These are phyloP conservation scores for Phytophthora rubi DNA, from an alignment of 352 stramenopile species.

Conservation along the genomic window DNA sequence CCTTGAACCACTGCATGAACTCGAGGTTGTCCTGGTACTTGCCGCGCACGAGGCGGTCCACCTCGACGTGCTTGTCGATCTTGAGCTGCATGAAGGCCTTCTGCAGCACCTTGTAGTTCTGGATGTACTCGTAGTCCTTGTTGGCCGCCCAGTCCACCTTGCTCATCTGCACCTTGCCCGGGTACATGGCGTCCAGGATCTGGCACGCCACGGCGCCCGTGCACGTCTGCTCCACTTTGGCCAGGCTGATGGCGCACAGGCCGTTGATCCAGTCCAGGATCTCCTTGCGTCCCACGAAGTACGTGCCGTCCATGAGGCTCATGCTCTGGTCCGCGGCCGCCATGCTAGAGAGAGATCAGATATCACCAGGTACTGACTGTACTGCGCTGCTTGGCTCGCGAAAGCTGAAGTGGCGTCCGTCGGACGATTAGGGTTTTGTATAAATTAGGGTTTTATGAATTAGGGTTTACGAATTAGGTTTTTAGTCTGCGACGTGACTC, in stretches of 20 bases:
- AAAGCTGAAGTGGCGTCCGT: slow-evolving; percentile 28
- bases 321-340: slow-evolving; percentile 86
- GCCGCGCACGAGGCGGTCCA: slow-evolving; percentile 97
- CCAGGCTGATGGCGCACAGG: slow-evolving; percentile 93
- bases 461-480: no score
- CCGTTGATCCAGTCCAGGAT: slow-evolving; percentile 99
- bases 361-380: no score
- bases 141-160: slow-evolving; percentile 98
- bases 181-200: slow-evolving; percentile 96
- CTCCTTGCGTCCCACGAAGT: slow-evolving; percentile 97
- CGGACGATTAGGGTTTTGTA: neutral
- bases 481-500: neutral
- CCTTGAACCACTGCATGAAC: slow-evolving; percentile 99
- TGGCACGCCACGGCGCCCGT: slow-evolving; percentile 97
- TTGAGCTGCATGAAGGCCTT: slow-evolving; percentile 96
- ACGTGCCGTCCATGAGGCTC: slow-evolving; percentile 97
- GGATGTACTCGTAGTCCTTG: slow-evolving; percentile 98
- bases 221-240: slow-evolving; percentile 98
- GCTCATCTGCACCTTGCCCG: slow-evolving; percentile 95
- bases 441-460: neutral
- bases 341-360: slow-evolving; percentile 13
- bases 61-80: slow-evolving; percentile 97
- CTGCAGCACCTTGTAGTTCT: slow-evolving; percentile 99
- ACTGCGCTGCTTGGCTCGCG: slow-evolving; percentile 9
- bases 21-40: slow-evolving; percentile 99